These are phyloP conservation scores for Fusarium coffeatum DNA, from an alignment of 2,329 filamentous ascomycete species.

Conservation along the genomic window DNA sequence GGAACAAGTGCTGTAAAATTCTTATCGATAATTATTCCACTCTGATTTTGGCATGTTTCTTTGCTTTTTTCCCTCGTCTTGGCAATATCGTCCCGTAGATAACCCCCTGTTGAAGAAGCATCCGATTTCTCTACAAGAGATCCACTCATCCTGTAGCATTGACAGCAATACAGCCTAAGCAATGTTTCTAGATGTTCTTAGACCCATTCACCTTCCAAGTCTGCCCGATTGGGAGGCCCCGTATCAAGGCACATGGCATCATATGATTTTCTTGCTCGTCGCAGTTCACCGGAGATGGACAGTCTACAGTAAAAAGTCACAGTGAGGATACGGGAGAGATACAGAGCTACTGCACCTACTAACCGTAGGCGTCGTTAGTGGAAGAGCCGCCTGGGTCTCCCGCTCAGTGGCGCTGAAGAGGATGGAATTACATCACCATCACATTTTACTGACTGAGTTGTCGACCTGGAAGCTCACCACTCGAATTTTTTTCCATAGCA, in stretches of 20 bases:
- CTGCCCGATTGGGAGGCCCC: conserved; percentile 39
- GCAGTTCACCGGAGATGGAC: neutral
- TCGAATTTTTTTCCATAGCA: neutral
- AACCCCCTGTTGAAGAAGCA: conserved; percentile 22
- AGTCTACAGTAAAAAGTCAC: neutral
- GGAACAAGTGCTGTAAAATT: neutral
- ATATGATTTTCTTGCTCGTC: conserved; percentile 41
- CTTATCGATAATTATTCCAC: neutral
- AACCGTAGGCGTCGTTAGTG: conserved; percentile 13
- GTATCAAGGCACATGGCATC: conserved; percentile 41
- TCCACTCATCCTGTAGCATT: conserved; percentile 18
- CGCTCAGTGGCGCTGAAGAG: conserved; percentile 22
- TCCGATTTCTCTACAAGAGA: conserved; percentile 17
- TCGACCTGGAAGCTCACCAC: neutral
- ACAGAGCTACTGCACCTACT: conserved; percentile 22
- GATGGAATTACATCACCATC: conserved; percentile 44
- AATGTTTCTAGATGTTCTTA: conserved; percentile 34
- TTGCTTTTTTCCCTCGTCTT: conserved; percentile 10
- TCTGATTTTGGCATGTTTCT: neutral
- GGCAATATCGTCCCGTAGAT: conserved; percentile 16
- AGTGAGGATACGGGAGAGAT: conserved; percentile 3
- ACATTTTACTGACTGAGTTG: conserved; percentile 8
- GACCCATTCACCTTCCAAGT: conserved; percentile 31
- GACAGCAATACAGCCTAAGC: conserved; percentile 1
- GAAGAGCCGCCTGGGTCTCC: conserved; percentile 36